Evolutionary conservation across 148 eudicot species (phyloP).

Genomic region (Nepenthes gracilis): DNA sequence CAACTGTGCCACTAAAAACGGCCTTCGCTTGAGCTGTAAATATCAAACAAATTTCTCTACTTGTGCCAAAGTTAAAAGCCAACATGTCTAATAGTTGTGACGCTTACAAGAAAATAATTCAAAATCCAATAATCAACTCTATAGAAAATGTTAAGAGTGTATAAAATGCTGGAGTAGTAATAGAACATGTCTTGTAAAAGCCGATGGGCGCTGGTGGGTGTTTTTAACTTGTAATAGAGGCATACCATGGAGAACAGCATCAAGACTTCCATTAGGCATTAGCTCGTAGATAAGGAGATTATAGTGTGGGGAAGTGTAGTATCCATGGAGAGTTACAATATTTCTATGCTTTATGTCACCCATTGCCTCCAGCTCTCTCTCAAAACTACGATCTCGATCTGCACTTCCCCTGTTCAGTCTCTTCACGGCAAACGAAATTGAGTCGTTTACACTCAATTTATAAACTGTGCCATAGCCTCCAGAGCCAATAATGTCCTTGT

Average conservation of each 20-base stretch:
- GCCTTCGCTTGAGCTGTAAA: too few species aligned
- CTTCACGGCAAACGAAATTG: slow-evolving; percentile 60
- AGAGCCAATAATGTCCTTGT: slow-evolving; percentile 74
- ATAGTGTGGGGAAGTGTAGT: slow-evolving; percentile 65
- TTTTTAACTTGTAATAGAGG: neutral
- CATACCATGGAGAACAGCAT: slow-evolving; percentile 58
- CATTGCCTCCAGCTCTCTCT: slow-evolving; percentile 89
- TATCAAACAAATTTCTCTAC: too few species aligned
- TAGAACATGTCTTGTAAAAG: too few species aligned
- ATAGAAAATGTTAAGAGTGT: too few species aligned
- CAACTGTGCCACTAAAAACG: too few species aligned
- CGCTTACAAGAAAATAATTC: too few species aligned
- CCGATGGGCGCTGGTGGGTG: too few species aligned
- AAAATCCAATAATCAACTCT: too few species aligned
- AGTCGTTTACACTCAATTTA: slow-evolving; percentile 42
- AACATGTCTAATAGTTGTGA: too few species aligned
- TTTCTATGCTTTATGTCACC: slow-evolving; percentile 89
- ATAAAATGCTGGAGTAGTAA: neutral
- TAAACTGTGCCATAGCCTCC: slow-evolving; percentile 94
- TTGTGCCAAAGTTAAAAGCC: too few species aligned
- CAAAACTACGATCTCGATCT: slow-evolving; percentile 75
- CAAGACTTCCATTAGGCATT: slow-evolving; percentile 83
- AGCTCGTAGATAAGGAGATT: slow-evolving; percentile 86
- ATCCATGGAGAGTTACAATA: slow-evolving; percentile 76
- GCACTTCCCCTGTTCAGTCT: slow-evolving; percentile 52